These are phyloP conservation scores for Candida germanica DNA, from an alignment of 805 yeast genomes.

Conservation along the genomic window DNA sequence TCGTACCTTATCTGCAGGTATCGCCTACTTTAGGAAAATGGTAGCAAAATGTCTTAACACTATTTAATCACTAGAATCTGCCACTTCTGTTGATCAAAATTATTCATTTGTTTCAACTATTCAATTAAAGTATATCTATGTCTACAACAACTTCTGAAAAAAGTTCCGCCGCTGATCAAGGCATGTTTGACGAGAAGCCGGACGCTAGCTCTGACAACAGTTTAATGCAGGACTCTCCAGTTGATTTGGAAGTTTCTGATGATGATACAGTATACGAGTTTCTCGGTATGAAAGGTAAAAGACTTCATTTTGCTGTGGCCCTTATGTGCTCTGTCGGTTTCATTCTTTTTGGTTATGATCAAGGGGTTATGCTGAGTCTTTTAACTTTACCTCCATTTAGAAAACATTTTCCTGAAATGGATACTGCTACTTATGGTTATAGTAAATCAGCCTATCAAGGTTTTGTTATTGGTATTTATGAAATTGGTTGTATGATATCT, in stretches of 20 bases:
- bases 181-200: no score
- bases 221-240: background rate
- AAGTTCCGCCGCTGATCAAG: no score
- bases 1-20: no score
- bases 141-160: no score
- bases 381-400: conserved; percentile 49
- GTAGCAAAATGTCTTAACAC: no score
- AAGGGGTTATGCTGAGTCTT: conserved; percentile 71
- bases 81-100: no score
- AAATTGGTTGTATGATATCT: conserved; percentile 72
- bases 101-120: no score
- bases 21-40: no score
- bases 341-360: conserved; percentile 73
- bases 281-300: conserved; percentile 11
- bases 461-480: conserved; percentile 62
- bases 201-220: no score
- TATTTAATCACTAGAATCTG: no score
- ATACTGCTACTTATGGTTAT: conserved; percentile 12
- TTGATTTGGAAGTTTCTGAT: conserved; percentile 2
- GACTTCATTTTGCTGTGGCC: conserved; percentile 11
- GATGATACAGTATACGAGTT: conserved; percentile 10
- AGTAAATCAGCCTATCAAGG: conserved; percentile 50
- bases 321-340: conserved; percentile 44
- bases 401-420: conserved; percentile 30
- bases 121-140: no score